Percentiles rank a stretch among this genome's conserved stretches.
Conservation (phyloP, 257 asterid species). For the Salvia splendens region DNA sequence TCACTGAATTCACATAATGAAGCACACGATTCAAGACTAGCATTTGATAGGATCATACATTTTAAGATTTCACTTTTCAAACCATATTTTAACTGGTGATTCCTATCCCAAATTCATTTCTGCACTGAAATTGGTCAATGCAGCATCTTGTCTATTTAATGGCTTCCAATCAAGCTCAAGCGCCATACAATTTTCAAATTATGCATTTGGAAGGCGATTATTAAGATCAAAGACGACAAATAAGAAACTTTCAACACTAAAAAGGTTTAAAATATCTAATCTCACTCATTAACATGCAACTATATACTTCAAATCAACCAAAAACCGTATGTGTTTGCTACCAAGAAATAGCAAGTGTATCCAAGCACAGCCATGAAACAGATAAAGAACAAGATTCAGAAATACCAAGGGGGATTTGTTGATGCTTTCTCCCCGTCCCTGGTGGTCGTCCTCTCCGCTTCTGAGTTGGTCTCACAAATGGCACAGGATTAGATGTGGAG, state of each 20-base stretch:
- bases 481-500: slow-evolving; percentile 43
- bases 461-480: slow-evolving; percentile 43
- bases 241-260: neutral
- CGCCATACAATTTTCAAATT: slow-evolving; percentile 12
- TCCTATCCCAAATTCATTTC: neutral
- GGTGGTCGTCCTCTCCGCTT: slow-evolving; percentile 71
- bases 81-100: neutral
- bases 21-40: neutral
- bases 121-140: neutral
- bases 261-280: slow-evolving; percentile 1
- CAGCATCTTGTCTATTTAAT: neutral
- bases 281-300: neutral
- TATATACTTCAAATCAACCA: slow-evolving; percentile 21
- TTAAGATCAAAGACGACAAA: neutral
- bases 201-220: neutral
- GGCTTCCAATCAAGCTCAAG: neutral
- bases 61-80: slow-evolving; percentile 2
- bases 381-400: slow-evolving; percentile 15
- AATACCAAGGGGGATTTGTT: slow-evolving; percentile 50
- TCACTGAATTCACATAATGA: neutral
- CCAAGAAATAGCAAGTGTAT: slow-evolving; percentile 3
- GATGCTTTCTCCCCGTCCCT: slow-evolving; percentile 56
- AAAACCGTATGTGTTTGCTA: slow-evolving; percentile 1
- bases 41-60: neutral
- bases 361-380: neutral